Evolutionary conservation across 2,329 filamentous ascomycete species (phyloP).

Genomic region (Furcasterigmium sp.): DNA sequence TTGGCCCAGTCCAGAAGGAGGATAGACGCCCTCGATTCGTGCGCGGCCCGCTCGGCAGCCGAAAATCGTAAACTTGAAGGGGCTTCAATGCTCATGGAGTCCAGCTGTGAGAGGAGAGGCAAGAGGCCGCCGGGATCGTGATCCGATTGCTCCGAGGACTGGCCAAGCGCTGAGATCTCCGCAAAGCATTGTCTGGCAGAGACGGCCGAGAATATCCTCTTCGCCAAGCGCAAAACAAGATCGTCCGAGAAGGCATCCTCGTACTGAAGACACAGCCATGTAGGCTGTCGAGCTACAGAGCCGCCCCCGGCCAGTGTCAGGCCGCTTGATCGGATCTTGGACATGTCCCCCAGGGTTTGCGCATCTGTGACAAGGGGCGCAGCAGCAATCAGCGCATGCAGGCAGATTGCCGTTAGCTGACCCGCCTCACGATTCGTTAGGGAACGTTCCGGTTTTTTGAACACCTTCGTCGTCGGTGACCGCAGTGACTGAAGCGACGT

Average conservation of each 20-base stretch:
- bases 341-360: conserved; percentile 51
- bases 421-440: conserved; percentile 47
- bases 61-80: conserved; percentile 42
- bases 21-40: conserved; percentile 52
- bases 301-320: conserved; percentile 42
- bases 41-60: conserved; percentile 44
- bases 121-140: conserved; percentile 38
- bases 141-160: conserved; percentile 21
- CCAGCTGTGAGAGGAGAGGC: conserved; percentile 47
- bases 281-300: conserved; percentile 38
- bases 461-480: conserved; percentile 30
- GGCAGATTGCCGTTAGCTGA: conserved; percentile 51
- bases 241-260: conserved; percentile 59
- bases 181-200: conserved; percentile 46
- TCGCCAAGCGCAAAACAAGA: conserved; percentile 53
- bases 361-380: conserved; percentile 45
- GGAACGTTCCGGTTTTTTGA: conserved; percentile 24
- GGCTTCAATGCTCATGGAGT: conserved; percentile 41
- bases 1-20: conserved; percentile 66
- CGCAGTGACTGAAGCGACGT: conserved; percentile 33
- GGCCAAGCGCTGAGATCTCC: conserved; percentile 32
- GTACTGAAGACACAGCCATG: conserved; percentile 51
- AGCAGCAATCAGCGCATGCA: conserved; percentile 57
- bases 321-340: conserved; percentile 52
- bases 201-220: conserved; percentile 53